Percentiles rank a stretch among this genome's conserved stretches.
Conservation (phyloP, 2,329 filamentous ascomycete genomes). For the Ascocoryne sarcoides region DNA sequence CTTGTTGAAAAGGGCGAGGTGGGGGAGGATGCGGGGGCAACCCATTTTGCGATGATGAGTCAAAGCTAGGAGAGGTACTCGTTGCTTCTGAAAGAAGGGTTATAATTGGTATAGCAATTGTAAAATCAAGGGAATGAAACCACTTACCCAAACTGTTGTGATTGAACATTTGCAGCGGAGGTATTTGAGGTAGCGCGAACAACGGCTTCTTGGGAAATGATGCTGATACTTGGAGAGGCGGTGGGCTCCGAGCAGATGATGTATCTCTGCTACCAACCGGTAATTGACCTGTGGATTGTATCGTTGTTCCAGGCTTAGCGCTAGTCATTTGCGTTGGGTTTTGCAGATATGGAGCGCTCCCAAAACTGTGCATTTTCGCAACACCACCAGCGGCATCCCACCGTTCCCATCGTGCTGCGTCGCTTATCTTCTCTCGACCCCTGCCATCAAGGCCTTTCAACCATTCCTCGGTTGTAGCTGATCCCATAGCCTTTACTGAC, state of each 20-base stretch:
- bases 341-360: too few species aligned
- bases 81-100: slow-evolving; percentile 4
- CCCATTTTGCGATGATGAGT: slow-evolving; percentile 25
- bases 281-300: too few species aligned
- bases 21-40: slow-evolving; percentile 15
- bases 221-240: slow-evolving; percentile 2
- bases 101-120: slow-evolving; percentile 7
- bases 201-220: slow-evolving; percentile 5
- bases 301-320: too few species aligned
- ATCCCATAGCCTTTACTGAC: slow-evolving; percentile 55
- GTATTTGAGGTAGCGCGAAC: slow-evolving; percentile 5
- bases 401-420: slow-evolving; percentile 65
- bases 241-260: slow-evolving; percentile 7
- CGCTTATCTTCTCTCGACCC: slow-evolving; percentile 50
- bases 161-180: background rate
- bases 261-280: slow-evolving; percentile 9
- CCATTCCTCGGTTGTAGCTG: slow-evolving; percentile 67
- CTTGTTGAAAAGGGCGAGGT: slow-evolving; percentile 18
- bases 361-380: slow-evolving; percentile 13
- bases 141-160: slow-evolving; percentile 15
- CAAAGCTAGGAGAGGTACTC: slow-evolving; percentile 22
- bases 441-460: slow-evolving; percentile 61
- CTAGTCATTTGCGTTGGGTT: too few species aligned
- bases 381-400: slow-evolving; percentile 42
- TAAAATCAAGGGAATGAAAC: background rate